Conservation (phyloP, 345 rosid genomes). For the Eucalyptus polyanthemos region DNA sequence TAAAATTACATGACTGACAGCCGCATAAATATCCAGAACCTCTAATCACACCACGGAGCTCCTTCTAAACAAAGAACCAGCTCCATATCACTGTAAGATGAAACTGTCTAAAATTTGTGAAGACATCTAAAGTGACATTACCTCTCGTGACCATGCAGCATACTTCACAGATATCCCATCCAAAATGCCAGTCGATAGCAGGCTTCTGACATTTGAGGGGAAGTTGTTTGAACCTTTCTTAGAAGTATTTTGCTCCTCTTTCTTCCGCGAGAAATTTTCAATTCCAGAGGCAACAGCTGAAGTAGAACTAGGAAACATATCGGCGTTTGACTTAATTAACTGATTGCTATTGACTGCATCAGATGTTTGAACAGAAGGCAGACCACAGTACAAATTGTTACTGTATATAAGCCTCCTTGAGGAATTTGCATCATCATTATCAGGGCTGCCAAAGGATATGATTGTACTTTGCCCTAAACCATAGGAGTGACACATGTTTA, state of each 20-base stretch:
- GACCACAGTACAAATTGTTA: constrained; percentile 38
- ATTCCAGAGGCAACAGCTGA: constrained; percentile 24
- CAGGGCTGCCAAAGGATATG: constrained; percentile 54
- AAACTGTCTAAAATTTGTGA: not conserved
- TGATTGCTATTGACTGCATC: constrained; percentile 26
- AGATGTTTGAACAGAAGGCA: constrained; percentile 27
- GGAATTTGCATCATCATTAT: constrained; percentile 24
- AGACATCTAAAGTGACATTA: constrained; percentile 15
- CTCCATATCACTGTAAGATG: constrained; percentile 1
- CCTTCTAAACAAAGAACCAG: constrained; percentile 32
- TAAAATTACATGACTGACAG: constrained; percentile 61
- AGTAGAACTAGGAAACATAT: constrained; percentile 4
- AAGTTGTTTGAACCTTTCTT: constrained; percentile 82
- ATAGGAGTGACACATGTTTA: constrained; percentile 15
- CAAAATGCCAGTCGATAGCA: constrained; percentile 90
- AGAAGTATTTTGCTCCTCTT: constrained; percentile 36
- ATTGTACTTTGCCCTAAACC: constrained; percentile 48
- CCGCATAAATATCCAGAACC: constrained; percentile 93
- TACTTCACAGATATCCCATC: constrained; percentile 94
- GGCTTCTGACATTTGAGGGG: constrained; percentile 90
- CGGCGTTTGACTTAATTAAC: constrained; percentile 17
- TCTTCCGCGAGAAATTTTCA: constrained; percentile 42
- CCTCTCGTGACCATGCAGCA: constrained; percentile 78
- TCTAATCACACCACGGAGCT: constrained; percentile 73
- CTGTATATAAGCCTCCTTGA: constrained; percentile 22